A percentile compares a stretch with the other conserved stretches of the same genome.
Evolutionary conservation across 2,329 filamentous ascomycete genomes (phyloP).

Genomic region (Colletotrichum sp.): DNA sequence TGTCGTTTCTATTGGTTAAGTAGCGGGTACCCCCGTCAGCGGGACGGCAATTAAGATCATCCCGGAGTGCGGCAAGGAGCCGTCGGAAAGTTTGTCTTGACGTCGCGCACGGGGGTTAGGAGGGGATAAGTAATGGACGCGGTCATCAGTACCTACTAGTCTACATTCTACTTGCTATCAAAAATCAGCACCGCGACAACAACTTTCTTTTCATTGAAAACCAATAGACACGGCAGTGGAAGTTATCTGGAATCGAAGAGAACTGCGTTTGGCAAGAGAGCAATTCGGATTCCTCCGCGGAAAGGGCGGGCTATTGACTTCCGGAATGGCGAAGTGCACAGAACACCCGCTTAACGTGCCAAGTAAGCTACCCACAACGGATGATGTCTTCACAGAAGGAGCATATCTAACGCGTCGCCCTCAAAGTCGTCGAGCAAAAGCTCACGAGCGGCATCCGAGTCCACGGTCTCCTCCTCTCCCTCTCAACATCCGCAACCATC

Average conservation of each 20-base stretch:
- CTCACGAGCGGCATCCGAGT: background rate
- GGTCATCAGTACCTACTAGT: background rate
- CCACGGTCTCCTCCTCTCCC: background rate
- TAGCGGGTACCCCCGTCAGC: background rate
- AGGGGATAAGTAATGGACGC: background rate
- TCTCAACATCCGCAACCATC: background rate
- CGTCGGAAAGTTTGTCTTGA: background rate
- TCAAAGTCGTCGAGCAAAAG: background rate
- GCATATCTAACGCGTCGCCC: background rate
- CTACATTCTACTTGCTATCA: background rate
- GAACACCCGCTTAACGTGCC: background rate
- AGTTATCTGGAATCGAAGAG: background rate
- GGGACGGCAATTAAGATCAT: background rate
- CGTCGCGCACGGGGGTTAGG: background rate
- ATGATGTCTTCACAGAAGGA: background rate
- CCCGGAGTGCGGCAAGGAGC: background rate
- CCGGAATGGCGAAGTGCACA: background rate
- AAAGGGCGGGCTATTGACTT: background rate
- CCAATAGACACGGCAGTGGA: background rate
- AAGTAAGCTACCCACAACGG: background rate
- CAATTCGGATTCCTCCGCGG: background rate
- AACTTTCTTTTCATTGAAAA: background rate
- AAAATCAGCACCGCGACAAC: background rate
- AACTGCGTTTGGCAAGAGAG: background rate
- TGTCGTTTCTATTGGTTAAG: background rate